These are phyloP conservation scores for Xylariaceae sp. DNA, from an alignment of 2,329 filamentous ascomycete species.

Conservation along the genomic window DNA sequence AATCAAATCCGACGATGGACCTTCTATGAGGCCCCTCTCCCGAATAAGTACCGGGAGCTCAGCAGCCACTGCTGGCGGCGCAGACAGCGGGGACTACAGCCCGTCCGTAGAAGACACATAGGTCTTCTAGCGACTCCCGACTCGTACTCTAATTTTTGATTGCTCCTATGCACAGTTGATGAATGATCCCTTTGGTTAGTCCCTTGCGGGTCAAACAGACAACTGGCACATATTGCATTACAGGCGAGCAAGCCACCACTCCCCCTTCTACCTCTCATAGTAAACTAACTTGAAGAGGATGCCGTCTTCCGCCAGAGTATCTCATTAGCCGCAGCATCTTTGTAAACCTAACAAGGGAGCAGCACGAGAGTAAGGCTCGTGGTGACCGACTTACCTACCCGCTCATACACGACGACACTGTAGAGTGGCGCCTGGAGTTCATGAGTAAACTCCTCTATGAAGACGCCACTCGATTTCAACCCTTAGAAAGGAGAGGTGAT, in stretches of 20 bases:
- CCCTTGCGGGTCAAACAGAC: not conserved
- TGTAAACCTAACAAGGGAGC: not conserved
- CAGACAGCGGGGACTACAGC: conserved; percentile 65
- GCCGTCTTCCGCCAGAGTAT: not conserved
- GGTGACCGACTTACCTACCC: not conserved
- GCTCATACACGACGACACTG: not conserved
- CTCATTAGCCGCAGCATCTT: not conserved
- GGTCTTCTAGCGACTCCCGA: not conserved
- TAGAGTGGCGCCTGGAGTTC: not conserved
- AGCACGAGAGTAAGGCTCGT: not conserved
- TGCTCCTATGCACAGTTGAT: too few relatives aligned
- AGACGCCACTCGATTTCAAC: not conserved
- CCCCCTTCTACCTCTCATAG: not conserved
- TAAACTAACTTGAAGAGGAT: not conserved
- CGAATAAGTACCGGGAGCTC: conserved; percentile 88
- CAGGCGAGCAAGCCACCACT: conserved; percentile 36
- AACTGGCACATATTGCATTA: not conserved
- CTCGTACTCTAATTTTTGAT: not conserved
- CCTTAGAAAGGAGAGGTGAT: not conserved
- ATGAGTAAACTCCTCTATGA: not conserved
- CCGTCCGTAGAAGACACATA: conserved; percentile 65
- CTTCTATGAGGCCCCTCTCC: conserved; percentile 70
- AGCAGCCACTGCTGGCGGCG: conserved; percentile 64
- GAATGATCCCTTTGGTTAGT: not conserved
- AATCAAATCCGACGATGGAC: conserved; percentile 60